A percentile compares a stretch with the other conserved stretches of the same genome.
phyloP scores from a whole-genome alignment of 2,329 filamentous ascomycete genomes.

The Exophiala calicioides region DNA sequence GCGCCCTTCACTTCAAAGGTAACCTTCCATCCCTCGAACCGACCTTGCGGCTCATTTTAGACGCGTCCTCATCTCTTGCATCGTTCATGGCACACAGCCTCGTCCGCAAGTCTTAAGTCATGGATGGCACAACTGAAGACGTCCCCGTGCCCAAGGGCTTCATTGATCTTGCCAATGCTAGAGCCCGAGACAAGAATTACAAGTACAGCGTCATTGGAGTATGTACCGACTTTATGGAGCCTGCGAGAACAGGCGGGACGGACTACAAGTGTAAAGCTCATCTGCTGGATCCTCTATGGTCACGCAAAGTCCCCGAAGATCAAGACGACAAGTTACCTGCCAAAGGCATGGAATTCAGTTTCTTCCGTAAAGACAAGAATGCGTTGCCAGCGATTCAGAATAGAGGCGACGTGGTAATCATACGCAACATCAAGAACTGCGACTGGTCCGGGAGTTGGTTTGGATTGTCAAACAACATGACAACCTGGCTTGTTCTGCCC shows the following conservation, averaged over 20 bases:
- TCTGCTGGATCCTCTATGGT: slow-evolving; percentile 63
- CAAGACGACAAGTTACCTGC: slow-evolving; percentile 46
- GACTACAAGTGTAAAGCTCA: slow-evolving; percentile 65
- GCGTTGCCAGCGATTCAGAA: slow-evolving; percentile 45
- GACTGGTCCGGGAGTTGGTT: slow-evolving; percentile 7
- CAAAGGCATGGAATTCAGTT: too few relatives aligned
- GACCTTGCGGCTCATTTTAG: too few relatives aligned
- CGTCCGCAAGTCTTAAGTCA: not conserved
- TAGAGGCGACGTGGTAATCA: slow-evolving; percentile 64
- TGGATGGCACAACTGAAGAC: slow-evolving; percentile 23
- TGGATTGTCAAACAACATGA: slow-evolving; percentile 16
- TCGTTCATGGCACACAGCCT: too few relatives aligned
- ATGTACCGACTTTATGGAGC: slow-evolving; percentile 64
- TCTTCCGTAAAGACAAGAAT: too few relatives aligned
- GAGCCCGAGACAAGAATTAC: not conserved
- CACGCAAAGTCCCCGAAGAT: slow-evolving; percentile 66
- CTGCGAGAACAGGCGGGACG: slow-evolving; percentile 51
- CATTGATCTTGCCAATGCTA: slow-evolving; percentile 43
- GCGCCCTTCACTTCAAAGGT: too few relatives aligned
- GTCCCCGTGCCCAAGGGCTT: slow-evolving; percentile 44
- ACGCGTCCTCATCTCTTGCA: too few relatives aligned
- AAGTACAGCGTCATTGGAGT: slow-evolving; percentile 63
- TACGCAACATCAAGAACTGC: slow-evolving; percentile 57
- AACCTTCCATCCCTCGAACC: too few relatives aligned
- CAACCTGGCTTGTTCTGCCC: slow-evolving; percentile 23